Evolutionary conservation across 148 eudicot species (phyloP), one percentile per base, ranked within the genome.

Genomic region (Chenopodium berlandieri): DNA sequence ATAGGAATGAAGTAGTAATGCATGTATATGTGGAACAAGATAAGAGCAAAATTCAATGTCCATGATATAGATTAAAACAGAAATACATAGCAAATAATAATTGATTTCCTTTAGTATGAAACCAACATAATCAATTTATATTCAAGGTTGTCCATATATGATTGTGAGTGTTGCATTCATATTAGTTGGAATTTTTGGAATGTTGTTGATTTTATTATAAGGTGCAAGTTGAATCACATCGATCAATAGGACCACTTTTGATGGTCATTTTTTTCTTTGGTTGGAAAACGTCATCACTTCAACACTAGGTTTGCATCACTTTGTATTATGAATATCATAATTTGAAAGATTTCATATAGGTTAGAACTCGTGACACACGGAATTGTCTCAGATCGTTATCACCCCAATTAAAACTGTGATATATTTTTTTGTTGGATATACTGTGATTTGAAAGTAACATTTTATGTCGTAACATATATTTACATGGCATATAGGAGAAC

Each of bases 111-210:
- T 50, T 75, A 25, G 63, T 54, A 75, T 50, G 40, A 75, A 75
- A 52, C 37, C 64, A 75, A 75, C n/a, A 75, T 65, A n/a, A 30
- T 27, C 40, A 68, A 27, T 13, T 2, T 25, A 27, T 30, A 20
- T 60, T 60, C 65, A 58, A 58, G 4, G 50, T 10, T 58, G 78
- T 31, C 78, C 67, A 34, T 48, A 60, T 5, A 52, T 17, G 64
- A 47, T 52, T 50, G 37, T 25, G 37, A 25, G 12, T 25, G 46
- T 31, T 60, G 30, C 48, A 34, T 76, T 52, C 65, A 54, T 31
- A 75, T 75, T 56, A 75, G 67, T 75, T 75, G 67, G 19, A 2
- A 4, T 44, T 4, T 46, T 47, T 75, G 77, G 63, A 52, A 75
- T 76, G 12, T 60, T 19, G 50, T 19, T 32, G 44, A 76, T 32